Conservation (phyloP, 176 grass and related monocot genomes). For the Oryza nivara region DNA sequence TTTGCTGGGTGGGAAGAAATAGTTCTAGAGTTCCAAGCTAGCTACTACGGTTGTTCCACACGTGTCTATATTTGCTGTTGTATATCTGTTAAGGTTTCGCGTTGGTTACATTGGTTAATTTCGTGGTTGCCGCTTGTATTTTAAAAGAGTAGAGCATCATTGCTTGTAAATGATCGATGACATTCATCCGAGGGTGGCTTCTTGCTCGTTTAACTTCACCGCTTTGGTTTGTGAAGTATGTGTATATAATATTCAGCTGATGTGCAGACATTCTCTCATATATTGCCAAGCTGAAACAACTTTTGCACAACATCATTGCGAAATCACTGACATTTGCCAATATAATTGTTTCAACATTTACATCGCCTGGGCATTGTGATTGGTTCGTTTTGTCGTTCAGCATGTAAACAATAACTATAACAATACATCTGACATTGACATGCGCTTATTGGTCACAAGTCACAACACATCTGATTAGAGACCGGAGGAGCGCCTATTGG, state of each 20-base stretch:
- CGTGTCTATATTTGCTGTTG: constrained; percentile 70
- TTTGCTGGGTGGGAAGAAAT: constrained; percentile 85
- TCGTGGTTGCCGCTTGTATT: constrained; percentile 6
- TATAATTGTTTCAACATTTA: not conserved
- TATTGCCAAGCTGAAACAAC: not conserved
- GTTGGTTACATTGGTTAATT: constrained; percentile 36
- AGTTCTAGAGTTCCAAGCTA: constrained; percentile 21
- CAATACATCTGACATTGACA: not conserved
- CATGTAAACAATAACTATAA: not conserved
- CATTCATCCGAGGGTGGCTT: constrained; percentile 20
- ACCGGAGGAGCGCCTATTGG: not conserved
- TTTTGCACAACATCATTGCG: not conserved
- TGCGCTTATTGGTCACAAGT: not conserved
- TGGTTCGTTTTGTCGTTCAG: not conserved
- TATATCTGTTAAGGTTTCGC: constrained; percentile 37
- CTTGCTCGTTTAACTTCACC: not conserved
- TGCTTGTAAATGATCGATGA: constrained; percentile 35
- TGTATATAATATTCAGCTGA: not conserved
- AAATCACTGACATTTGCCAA: not conserved
- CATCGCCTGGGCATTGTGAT: not conserved
- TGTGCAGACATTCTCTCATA: not conserved
- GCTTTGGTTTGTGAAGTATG: not conserved
- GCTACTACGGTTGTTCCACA: not conserved
- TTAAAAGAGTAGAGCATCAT: constrained; percentile 30
- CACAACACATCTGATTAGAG: not conserved